Conservation (phyloP, 768 basidiomycete species). For the Mycena latifolia region DNA sequence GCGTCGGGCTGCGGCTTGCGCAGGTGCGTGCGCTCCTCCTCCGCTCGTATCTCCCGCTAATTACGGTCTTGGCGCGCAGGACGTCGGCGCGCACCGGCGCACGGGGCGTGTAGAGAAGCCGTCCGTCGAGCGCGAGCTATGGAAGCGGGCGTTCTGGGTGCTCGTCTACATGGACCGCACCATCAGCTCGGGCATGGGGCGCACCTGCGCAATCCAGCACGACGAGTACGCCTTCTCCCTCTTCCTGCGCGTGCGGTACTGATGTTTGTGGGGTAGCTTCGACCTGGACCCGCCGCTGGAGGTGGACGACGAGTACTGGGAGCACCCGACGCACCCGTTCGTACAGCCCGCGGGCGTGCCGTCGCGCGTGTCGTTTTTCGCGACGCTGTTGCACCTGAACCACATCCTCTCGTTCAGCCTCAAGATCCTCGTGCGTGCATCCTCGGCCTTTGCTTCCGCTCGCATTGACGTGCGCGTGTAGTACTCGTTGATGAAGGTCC, state of each 20-base stretch:
- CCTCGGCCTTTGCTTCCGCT: not conserved
- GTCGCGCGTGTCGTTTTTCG: constrained; percentile 67
- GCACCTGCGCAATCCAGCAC: constrained; percentile 42
- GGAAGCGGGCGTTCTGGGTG: constrained; percentile 78
- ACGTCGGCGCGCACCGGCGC: constrained; percentile 38
- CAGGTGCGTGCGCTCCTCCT: constrained; percentile 14
- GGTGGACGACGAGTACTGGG: constrained; percentile 82
- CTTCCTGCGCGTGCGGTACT: too few relatives aligned
- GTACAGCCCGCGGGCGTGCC: constrained; percentile 72
- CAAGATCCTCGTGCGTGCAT: constrained; percentile 65
- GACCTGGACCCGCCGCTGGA: constrained; percentile 75
- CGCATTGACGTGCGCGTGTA: not conserved
- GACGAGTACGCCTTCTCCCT: constrained; percentile 52
- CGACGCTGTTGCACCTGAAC: constrained; percentile 65
- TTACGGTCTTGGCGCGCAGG: not conserved
- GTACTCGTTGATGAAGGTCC: constrained; percentile 80
- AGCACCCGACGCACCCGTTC: constrained; percentile 64
- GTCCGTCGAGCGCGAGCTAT: constrained; percentile 74
- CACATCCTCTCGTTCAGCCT: constrained; percentile 72
- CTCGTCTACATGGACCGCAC: constrained; percentile 54
- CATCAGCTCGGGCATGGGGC: constrained; percentile 67
- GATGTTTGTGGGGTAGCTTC: constrained; percentile 71
- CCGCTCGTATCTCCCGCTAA: constrained; percentile 24
- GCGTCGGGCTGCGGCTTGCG: constrained; percentile 47
- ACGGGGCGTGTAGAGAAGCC: constrained; percentile 46